Conservation (phyloP, 1,139 yeast genomes). For the Candida glucosophila region DNA sequence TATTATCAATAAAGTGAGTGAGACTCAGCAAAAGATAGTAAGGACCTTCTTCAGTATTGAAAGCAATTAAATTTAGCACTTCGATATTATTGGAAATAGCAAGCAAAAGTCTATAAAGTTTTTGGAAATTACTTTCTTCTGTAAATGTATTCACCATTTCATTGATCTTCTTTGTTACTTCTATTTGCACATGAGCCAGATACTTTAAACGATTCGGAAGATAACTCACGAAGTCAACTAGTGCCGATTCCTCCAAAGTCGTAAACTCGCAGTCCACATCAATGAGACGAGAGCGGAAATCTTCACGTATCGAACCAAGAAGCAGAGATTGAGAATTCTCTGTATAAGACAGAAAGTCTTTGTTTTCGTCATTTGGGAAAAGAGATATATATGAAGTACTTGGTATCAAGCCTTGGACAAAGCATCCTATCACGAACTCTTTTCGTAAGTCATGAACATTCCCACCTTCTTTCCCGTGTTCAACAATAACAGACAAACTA, state of each 20-base stretch:
- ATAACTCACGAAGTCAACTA: constrained; percentile 28
- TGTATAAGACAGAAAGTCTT: constrained; percentile 22
- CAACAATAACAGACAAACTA: too few species aligned
- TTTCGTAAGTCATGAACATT: constrained; percentile 50
- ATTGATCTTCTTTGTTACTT: constrained; percentile 25
- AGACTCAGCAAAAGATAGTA: constrained; percentile 17
- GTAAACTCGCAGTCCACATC: constrained; percentile 46
- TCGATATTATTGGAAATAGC: constrained; percentile 33
- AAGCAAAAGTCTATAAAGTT: constrained; percentile 41
- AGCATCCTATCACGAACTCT: constrained; percentile 45
- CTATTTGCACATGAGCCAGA: constrained; percentile 31
- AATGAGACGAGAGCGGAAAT: constrained; percentile 27
- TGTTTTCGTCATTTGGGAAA: constrained; percentile 25
- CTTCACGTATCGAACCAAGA: too few species aligned
- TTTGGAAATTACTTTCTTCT: constrained; percentile 28
- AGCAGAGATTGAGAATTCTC: too few species aligned
- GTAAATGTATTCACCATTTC: constrained; percentile 31
- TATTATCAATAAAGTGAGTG: constrained; percentile 26
- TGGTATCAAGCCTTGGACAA: constrained; percentile 26
- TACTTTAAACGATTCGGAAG: constrained; percentile 23
- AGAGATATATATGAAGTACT: constrained; percentile 34
- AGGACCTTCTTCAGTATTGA: constrained; percentile 17
- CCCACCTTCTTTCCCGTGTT: constrained; percentile 1
- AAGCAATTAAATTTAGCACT: constrained; percentile 34
- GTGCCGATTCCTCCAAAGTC: constrained; percentile 42